phyloP scores from a whole-genome alignment of 805 yeast genomes.

The Gaillardinia entomophila region DNA sequence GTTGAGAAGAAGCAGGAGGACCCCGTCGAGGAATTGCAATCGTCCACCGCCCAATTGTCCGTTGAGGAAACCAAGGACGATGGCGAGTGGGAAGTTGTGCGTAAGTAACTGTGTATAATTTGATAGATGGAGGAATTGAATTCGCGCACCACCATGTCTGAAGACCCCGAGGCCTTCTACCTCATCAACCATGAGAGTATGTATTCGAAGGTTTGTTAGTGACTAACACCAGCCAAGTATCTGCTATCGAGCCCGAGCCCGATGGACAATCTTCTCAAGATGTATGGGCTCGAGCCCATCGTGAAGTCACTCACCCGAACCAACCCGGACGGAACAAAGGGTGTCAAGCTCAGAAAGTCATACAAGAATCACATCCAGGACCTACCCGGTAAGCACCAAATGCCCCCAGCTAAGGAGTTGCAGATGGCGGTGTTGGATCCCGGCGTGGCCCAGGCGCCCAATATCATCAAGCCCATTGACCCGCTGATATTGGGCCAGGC shows the following conservation, averaged over 20 bases:
- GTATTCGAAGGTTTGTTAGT: background rate
- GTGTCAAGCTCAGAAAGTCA: constrained; percentile 88
- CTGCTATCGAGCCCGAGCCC: constrained; percentile 62
- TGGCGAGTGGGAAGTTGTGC: constrained; percentile 44
- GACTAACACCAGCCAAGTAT: constrained; percentile 21
- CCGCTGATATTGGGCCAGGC: constrained; percentile 42
- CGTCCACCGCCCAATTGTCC: constrained; percentile 34
- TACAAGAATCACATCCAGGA: constrained; percentile 90
- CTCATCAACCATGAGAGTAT: constrained; percentile 3
- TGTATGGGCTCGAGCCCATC: constrained; percentile 62
- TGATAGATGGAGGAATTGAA: background rate
- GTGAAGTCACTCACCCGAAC: constrained; percentile 81
- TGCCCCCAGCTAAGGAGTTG: constrained; percentile 43
- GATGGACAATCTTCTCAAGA: constrained; percentile 57
- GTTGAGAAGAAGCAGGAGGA: constrained; percentile 9
- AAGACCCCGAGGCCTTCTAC: constrained; percentile 3
- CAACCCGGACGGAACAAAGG: constrained; percentile 84
- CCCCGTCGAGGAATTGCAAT: constrained; percentile 19
- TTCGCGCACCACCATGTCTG: background rate
- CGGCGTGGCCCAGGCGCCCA: constrained; percentile 31
- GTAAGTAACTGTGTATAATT: constrained; percentile 22
- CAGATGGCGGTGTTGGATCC: constrained; percentile 35
- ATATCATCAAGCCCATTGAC: constrained; percentile 45
- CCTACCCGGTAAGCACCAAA: constrained; percentile 71
- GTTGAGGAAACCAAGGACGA: constrained; percentile 23